These are phyloP conservation scores for Schizosaccharomyces lindneri DNA, from an alignment of 805 yeast genomes.

Conservation along the genomic window DNA sequence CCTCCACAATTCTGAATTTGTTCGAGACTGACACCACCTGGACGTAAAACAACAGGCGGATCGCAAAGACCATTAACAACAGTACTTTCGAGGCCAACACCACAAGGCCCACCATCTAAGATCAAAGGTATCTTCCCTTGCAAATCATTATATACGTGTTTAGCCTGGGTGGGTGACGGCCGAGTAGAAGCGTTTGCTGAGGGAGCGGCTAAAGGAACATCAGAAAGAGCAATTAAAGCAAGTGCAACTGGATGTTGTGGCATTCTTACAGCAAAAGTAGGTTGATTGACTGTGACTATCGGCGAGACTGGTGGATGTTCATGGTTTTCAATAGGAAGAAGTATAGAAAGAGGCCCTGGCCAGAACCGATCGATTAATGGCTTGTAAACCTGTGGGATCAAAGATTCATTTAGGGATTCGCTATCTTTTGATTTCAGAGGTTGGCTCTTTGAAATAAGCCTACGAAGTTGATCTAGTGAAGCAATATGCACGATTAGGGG, in stretches of 20 bases:
- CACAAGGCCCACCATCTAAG: constrained; percentile 71
- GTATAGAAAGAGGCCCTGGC: constrained; percentile 90
- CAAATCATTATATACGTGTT: constrained; percentile 63
- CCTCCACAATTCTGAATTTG: constrained; percentile 48
- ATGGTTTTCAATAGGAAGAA: constrained; percentile 34
- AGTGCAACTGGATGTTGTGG: constrained; percentile 77
- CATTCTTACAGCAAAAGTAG: constrained; percentile 76
- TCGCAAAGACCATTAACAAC: constrained; percentile 69
- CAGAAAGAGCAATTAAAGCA: constrained; percentile 62
- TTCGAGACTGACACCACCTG: constrained; percentile 80
- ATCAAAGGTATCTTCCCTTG: constrained; percentile 59
- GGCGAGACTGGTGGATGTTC: constrained; percentile 24
- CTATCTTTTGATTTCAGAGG: constrained; percentile 25
- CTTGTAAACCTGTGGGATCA: constrained; percentile 44
- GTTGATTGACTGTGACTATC: constrained; percentile 63
- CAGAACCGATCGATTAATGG: constrained; percentile 46
- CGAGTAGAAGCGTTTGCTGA: constrained; percentile 90
- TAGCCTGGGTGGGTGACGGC: constrained; percentile 79
- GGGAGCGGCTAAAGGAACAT: constrained; percentile 88
- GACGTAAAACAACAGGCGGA: constrained; percentile 77
- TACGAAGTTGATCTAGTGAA: constrained; percentile 37
- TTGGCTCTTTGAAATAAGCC: constrained; percentile 4
- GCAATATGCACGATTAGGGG: constrained; percentile 82
- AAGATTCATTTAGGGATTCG: constrained; percentile 2
- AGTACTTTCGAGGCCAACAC: constrained; percentile 81